Conservation (phyloP, 2,329 filamentous ascomycete genomes). For the Periconia macrospinosa region DNA sequence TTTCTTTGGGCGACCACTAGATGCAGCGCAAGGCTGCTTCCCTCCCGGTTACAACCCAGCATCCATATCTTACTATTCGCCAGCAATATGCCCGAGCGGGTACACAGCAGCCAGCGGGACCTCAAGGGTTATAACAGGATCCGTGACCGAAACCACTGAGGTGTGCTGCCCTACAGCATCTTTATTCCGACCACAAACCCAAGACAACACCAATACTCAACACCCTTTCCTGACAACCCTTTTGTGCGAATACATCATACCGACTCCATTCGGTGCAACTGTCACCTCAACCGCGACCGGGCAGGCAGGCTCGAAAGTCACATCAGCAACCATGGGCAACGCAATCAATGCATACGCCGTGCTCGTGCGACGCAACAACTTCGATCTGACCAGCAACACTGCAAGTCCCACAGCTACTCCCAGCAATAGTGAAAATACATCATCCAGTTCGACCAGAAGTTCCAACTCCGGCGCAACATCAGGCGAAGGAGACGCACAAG, state of each 20-base stretch:
- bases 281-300: background rate
- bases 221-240: conserved; percentile 1
- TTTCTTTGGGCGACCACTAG: background rate
- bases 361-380: background rate
- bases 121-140: background rate
- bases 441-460: background rate
- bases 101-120: background rate
- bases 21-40: background rate
- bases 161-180: conserved; percentile 5
- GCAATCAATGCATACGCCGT: conserved; percentile 5
- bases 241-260: background rate
- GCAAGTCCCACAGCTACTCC: background rate
- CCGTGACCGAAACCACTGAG: conserved; percentile 3
- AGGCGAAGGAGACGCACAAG: background rate
- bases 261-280: background rate
- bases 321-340: background rate
- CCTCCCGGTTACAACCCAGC: conserved; percentile 1
- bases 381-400: background rate
- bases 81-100: conserved; percentile 3
- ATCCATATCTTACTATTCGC: conserved; percentile 1
- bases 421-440: background rate
- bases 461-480: background rate
- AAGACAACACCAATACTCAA: background rate
- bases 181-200: background rate
- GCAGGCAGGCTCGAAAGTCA: background rate